phyloP scores from a whole-genome alignment of 2,329 filamentous ascomycete species.

The Sporothrix globosa region DNA sequence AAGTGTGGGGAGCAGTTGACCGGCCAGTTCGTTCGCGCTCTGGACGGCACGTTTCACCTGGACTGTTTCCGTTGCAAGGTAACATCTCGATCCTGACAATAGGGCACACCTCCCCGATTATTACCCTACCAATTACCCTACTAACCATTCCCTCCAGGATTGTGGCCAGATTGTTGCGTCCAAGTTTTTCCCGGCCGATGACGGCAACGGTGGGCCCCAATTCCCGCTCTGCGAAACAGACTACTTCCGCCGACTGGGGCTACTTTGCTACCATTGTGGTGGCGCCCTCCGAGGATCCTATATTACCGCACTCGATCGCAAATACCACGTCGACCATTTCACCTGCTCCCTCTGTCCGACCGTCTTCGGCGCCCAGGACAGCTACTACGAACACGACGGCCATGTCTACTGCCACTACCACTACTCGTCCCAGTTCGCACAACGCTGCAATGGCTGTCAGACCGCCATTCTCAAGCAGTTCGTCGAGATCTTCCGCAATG shows the following conservation, averaged over 20 bases:
- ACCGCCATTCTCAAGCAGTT: constrained; percentile 98
- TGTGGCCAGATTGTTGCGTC: constrained; percentile 96
- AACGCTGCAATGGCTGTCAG: constrained; percentile 94
- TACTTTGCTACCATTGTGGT: constrained; percentile 90
- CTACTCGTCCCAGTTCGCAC: constrained; percentile 96
- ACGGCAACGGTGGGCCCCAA: constrained; percentile 80
- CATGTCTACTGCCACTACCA: constrained; percentile 98
- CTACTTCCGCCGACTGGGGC: constrained; percentile 89
- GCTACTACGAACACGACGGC: constrained; percentile 97
- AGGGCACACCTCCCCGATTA: too few species aligned
- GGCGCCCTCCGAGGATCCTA: constrained; percentile 94
- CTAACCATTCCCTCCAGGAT: constrained; percentile 70
- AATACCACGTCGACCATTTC: constrained; percentile 99
- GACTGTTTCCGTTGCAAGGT: constrained; percentile 98
- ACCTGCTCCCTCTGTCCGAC: constrained; percentile 96
- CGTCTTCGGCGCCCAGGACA: constrained; percentile 97
- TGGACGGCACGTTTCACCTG: constrained; percentile 92
- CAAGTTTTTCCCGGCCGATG: constrained; percentile 97
- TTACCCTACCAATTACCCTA: background rate
- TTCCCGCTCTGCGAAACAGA: constrained; percentile 98
- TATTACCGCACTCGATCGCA: constrained; percentile 94
- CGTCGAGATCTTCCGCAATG: constrained; percentile 97
- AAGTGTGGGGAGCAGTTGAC: constrained; percentile 88
- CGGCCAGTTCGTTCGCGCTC: constrained; percentile 91
- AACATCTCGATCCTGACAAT: constrained; percentile 39